phyloP scores from a whole-genome alignment of 2,329 filamentous ascomycete genomes.

The Pseudodiploospora longispora region DNA sequence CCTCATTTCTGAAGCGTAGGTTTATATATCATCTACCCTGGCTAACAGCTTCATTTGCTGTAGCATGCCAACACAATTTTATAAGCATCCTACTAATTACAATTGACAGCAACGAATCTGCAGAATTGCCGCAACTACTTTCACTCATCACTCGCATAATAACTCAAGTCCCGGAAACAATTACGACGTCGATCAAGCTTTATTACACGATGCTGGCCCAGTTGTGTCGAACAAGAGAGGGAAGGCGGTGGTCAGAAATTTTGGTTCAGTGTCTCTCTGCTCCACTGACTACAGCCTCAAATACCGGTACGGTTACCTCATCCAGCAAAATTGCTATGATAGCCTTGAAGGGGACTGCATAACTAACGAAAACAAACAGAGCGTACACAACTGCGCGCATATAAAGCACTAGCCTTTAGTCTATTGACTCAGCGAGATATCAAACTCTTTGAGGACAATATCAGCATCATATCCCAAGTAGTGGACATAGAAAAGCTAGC shows the following conservation, averaged over 20 bases:
- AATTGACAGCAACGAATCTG: slow-evolving; percentile 10
- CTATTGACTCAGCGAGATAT: slow-evolving; percentile 32
- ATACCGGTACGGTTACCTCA: slow-evolving; percentile 11
- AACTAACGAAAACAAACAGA: too few species aligned
- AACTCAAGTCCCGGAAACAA: slow-evolving; percentile 12
- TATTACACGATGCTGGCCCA: slow-evolving; percentile 35
- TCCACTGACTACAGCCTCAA: slow-evolving; percentile 17
- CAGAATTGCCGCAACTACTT: slow-evolving; percentile 22
- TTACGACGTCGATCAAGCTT: slow-evolving; percentile 17
- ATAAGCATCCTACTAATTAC: slow-evolving; percentile 9
- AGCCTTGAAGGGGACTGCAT: too few species aligned
- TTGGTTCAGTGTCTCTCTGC: slow-evolving; percentile 20
- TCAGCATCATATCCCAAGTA: slow-evolving; percentile 24
- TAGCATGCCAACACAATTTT: not conserved
- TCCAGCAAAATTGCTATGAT: too few species aligned
- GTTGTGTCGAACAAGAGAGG: slow-evolving; percentile 21
- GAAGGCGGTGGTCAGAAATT: slow-evolving; percentile 13
- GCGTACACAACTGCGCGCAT: slow-evolving; percentile 13
- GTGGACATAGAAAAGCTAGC: slow-evolving; percentile 35
- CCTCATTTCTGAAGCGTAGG: slow-evolving; percentile 17
- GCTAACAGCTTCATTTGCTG: not conserved
- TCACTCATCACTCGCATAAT: slow-evolving; percentile 25
- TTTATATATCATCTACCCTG: not conserved
- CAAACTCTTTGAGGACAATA: slow-evolving; percentile 32
- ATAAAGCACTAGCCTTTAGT: slow-evolving; percentile 27